Percentiles rank a stretch among this genome's conserved stretches.
Evolutionary conservation across 352 stramenopile species (phyloP).

Genomic region (Aphanomyces cochlioides): DNA sequence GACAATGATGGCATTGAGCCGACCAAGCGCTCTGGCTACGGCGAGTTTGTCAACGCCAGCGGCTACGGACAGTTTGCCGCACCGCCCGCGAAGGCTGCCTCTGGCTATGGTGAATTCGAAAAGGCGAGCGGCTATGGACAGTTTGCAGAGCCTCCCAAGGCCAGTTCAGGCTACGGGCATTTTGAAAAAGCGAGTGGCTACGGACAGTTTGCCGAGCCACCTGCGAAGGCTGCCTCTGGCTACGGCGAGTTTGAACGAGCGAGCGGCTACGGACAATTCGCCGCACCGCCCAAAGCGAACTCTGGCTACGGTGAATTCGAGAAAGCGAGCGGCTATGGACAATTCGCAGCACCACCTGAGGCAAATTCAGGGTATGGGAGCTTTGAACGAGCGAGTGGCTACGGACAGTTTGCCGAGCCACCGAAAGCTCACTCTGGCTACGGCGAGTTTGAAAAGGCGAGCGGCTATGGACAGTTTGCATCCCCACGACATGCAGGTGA

Average conservation of each 20-base stretch:
- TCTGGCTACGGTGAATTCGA: constrained; percentile 37
- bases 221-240: constrained; percentile 31
- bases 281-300: constrained; percentile 1
- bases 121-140: constrained; percentile 32
- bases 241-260: constrained; percentile 42
- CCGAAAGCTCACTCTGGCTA: constrained; percentile 33
- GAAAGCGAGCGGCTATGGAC: constrained; percentile 35
- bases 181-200: constrained; percentile 30
- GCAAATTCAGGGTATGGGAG: too few relatives aligned
- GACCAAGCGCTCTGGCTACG: constrained; percentile 18
- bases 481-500: constrained; percentile 9
- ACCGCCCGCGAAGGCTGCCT: constrained; percentile 28
- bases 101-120: constrained; percentile 35
- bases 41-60: constrained; percentile 29
- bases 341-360: constrained; percentile 36
- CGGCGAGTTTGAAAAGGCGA: constrained; percentile 36
- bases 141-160: constrained; percentile 8
- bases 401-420: constrained; percentile 29
- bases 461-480: constrained; percentile 29
- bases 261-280: constrained; percentile 24
- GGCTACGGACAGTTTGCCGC: constrained; percentile 43
- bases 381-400: constrained; percentile 24
- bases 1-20: neutral
- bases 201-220: constrained; percentile 26
- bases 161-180: constrained; percentile 26